These are phyloP conservation scores for Prillingera fragicola DNA, from an alignment of 1,284 basidiomycete genomes.

Conservation along the genomic window DNA sequence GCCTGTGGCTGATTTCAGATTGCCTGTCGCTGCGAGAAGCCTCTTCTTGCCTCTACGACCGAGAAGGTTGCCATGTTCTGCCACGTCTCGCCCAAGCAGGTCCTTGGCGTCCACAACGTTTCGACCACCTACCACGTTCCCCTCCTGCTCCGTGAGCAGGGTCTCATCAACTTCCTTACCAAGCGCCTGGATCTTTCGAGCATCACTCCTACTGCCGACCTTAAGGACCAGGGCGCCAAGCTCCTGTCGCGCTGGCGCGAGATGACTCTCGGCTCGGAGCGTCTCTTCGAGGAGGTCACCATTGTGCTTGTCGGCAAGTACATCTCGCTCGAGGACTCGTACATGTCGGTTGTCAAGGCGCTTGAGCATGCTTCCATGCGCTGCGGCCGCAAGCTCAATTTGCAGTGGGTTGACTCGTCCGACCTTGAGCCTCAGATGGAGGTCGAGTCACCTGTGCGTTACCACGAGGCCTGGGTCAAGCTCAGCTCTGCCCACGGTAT, in stretches of 20 bases:
- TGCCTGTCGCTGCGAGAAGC: constrained; percentile 69
- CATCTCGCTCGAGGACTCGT: constrained; percentile 93
- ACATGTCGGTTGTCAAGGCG: constrained; percentile 97
- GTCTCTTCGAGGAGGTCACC: constrained; percentile 82
- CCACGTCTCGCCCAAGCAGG: constrained; percentile 88
- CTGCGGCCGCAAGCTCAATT: constrained; percentile 71
- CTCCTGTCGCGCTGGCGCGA: constrained; percentile 74
- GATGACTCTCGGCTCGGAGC: constrained; percentile 80
- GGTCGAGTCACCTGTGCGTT: constrained; percentile 72
- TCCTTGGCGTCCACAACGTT: constrained; percentile 94
- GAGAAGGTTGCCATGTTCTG: constrained; percentile 99
- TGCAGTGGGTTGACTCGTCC: constrained; percentile 94
- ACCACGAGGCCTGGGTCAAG: constrained; percentile 92
- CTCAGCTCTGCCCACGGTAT: constrained; percentile 88
- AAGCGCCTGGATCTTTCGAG: constrained; percentile 70
- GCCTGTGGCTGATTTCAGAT: constrained; percentile 58
- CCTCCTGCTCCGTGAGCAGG: constrained; percentile 84
- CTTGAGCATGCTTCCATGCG: constrained; percentile 95
- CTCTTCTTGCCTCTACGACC: constrained; percentile 78
- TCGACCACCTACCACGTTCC: constrained; percentile 97
- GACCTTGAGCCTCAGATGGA: constrained; percentile 80
- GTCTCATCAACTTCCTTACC: constrained; percentile 77
- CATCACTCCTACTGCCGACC: constrained; percentile 55
- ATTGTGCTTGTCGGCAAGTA: constrained; percentile 98
- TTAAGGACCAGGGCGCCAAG: constrained; percentile 61